Percentiles rank a stretch among this genome's conserved stretches.
Conservation (phyloP, 176 grass and related monocot species). For the Cocos nucifera region DNA sequence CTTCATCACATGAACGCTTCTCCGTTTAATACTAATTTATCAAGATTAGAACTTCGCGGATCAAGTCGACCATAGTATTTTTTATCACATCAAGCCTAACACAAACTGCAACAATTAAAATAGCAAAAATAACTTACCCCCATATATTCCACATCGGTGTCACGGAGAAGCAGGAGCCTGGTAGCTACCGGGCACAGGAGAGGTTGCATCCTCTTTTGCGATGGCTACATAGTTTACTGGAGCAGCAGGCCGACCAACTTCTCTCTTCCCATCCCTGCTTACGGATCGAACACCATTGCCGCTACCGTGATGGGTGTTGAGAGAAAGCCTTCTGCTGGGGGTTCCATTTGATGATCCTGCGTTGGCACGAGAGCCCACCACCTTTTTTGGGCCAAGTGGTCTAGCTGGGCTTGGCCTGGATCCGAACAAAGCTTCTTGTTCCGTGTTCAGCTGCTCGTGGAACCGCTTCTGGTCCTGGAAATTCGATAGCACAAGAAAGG, state of each 20-base stretch:
- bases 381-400: constrained; percentile 52
- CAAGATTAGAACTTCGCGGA: no score
- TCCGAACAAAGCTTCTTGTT: constrained; percentile 62
- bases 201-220: constrained; percentile 45
- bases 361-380: constrained; percentile 30
- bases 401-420: constrained; percentile 50
- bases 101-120: no score
- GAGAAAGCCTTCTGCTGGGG: constrained; percentile 32
- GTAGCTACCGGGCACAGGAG: constrained; percentile 36
- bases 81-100: no score
- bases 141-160: no score
- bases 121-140: no score
- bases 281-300: constrained; percentile 26
- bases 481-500: not conserved
- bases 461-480: constrained; percentile 84
- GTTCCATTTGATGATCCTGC: constrained; percentile 26
- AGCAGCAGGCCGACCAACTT: constrained; percentile 30
- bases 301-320: constrained; percentile 25
- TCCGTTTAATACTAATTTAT: no score
- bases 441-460: constrained; percentile 56
- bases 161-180: constrained; percentile 3
- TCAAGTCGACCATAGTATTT: no score
- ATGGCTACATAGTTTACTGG: constrained; percentile 71
- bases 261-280: constrained; percentile 63
- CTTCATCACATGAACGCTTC: no score